phyloP scores from a whole-genome alignment of 768 basidiomycete genomes.

The Russula sp. region DNA sequence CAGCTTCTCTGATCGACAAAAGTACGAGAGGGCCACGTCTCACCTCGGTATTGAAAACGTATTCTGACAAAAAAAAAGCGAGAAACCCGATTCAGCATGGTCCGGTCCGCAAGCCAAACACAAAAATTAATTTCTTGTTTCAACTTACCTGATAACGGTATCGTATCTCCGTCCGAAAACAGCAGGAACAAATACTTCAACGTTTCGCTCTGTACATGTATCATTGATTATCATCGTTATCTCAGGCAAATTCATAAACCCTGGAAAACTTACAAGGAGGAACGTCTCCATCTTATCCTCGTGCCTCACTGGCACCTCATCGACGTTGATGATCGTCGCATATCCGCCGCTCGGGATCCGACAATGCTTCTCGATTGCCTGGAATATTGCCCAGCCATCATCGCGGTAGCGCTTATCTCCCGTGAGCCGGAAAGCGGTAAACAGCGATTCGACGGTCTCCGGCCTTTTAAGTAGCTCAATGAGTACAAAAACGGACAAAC shows the following conservation, averaged over 20 bases:
- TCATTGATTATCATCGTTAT: neutral
- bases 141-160: conserved; percentile 68
- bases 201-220: conserved; percentile 65
- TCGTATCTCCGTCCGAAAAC: conserved; percentile 68
- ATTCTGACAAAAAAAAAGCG: conserved; percentile 44
- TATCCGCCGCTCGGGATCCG: conserved; percentile 77
- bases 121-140: neutral
- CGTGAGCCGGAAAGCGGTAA: conserved; percentile 87
- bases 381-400: conserved; percentile 86
- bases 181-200: conserved; percentile 88
- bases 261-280: conserved; percentile 59
- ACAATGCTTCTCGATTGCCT: conserved; percentile 83
- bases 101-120: conserved; percentile 13
- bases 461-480: conserved; percentile 48
- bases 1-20: neutral
- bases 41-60: conserved; percentile 93
- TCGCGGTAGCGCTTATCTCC: conserved; percentile 78
- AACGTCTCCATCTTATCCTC: conserved; percentile 98
- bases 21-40: conserved; percentile 2
- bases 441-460: conserved; percentile 92
- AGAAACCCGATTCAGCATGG: conserved; percentile 21
- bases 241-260: neutral
- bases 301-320: conserved; percentile 59
- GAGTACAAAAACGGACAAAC: neutral
- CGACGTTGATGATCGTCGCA: conserved; percentile 80